These are phyloP conservation scores for Penicillium occitanis DNA, from an alignment of 2,329 filamentous ascomycete species.

Conservation along the genomic window DNA sequence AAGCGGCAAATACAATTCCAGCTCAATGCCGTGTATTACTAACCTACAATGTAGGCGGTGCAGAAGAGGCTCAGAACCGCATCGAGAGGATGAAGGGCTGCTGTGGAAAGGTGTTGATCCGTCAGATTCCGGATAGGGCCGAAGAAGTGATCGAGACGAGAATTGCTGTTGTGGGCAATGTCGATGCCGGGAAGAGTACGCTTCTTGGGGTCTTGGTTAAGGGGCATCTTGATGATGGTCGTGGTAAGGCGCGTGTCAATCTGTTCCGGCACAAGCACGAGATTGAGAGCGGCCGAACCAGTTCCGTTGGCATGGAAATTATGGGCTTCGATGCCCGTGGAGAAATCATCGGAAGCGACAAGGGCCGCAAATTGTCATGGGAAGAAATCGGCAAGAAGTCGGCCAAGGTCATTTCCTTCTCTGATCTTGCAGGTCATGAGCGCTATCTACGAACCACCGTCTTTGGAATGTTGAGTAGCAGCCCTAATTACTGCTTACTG, in stretches of 20 bases:
- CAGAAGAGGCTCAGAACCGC: slow-evolving; percentile 66
- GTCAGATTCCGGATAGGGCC: slow-evolving; percentile 68
- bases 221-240: slow-evolving; percentile 88
- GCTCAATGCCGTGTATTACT: slow-evolving; percentile 80
- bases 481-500: slow-evolving; percentile 93
- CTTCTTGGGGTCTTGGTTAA: slow-evolving; percentile 95
- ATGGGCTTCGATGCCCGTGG: slow-evolving; percentile 93
- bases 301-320: slow-evolving; percentile 97
- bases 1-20: slow-evolving; percentile 62
- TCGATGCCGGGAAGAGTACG: slow-evolving; percentile 96
- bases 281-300: slow-evolving; percentile 91
- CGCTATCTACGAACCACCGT: slow-evolving; percentile 93
- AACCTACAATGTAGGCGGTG: slow-evolving; percentile 85
- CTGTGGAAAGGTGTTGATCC: slow-evolving; percentile 82
- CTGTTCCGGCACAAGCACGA: slow-evolving; percentile 98
- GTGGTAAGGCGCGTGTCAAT: slow-evolving; percentile 90
- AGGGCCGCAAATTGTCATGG: slow-evolving; percentile 88
- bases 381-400: slow-evolving; percentile 95
- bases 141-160: slow-evolving; percentile 93
- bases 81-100: slow-evolving; percentile 69
- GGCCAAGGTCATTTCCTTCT: slow-evolving; percentile 95
- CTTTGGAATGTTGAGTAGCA: slow-evolving; percentile 89
- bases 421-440: slow-evolving; percentile 92
- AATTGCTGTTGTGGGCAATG: slow-evolving; percentile 95
- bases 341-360: slow-evolving; percentile 76